These are phyloP conservation scores for Pythium rhizo-oryzae DNA, from an alignment of 352 stramenopile genomes.

Conservation along the genomic window DNA sequence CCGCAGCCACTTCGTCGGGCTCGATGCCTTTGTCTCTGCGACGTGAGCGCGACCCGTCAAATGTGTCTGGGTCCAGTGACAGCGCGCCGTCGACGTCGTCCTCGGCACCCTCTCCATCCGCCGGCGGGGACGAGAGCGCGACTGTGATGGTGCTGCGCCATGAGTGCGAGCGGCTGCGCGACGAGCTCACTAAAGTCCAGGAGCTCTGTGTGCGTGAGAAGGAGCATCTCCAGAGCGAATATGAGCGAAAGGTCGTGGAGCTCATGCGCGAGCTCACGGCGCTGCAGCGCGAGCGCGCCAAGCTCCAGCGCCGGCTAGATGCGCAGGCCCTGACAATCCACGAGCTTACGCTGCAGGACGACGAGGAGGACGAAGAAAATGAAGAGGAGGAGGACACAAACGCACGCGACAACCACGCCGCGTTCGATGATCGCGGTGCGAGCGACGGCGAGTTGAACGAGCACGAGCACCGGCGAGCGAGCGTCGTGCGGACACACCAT, in stretches of 20 bases:
- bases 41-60: conserved; percentile 9
- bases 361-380: conserved; percentile 37
- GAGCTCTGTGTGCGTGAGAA: conserved; percentile 30
- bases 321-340: conserved; percentile 79
- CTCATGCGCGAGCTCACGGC: conserved; percentile 44
- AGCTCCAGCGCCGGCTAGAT: conserved; percentile 48
- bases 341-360: conserved; percentile 77
- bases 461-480: no score
- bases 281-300: conserved; percentile 45
- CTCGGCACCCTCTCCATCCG: no score
- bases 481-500: background rate
- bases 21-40: conserved; percentile 6
- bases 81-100: background rate
- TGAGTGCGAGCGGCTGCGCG: conserved; percentile 36
- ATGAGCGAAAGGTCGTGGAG: conserved; percentile 39
- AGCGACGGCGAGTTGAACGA: no score
- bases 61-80: conserved; percentile 4
- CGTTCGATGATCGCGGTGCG: background rate
- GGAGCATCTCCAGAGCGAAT: conserved; percentile 33
- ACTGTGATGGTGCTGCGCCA: conserved; percentile 28
- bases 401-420: background rate
- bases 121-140: conserved; percentile 1
- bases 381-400: conserved; percentile 13
- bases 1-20: background rate
- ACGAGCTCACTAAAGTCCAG: conserved; percentile 33